phyloP scores from a whole-genome alignment of 2,329 filamentous ascomycete species.

The Colletotrichum paranaense region DNA sequence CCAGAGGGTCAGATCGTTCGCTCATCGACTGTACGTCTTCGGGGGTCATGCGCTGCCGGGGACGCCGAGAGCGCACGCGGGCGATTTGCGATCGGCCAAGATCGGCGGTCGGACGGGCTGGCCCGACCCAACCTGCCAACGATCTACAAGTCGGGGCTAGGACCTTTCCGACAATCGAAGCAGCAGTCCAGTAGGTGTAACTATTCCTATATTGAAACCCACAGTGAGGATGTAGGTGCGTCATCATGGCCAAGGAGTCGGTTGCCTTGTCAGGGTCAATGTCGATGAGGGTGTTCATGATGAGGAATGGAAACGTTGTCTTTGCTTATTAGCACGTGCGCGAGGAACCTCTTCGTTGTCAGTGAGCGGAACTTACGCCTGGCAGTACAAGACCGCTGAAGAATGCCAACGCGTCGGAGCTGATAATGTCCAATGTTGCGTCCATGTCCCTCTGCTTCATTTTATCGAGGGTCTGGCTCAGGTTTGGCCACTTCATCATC shows the following conservation, averaged over 20 bases:
- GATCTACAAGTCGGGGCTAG: constrained; percentile 78
- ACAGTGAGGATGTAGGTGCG: constrained; percentile 74
- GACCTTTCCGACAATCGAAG: constrained; percentile 80
- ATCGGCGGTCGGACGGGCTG: constrained; percentile 75
- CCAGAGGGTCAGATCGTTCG: constrained; percentile 75
- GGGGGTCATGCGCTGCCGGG: constrained; percentile 66
- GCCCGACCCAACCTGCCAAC: constrained; percentile 80
- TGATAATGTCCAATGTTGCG: constrained; percentile 67
- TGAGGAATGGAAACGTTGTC: constrained; percentile 76
- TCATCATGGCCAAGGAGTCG: constrained; percentile 73
- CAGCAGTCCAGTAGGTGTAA: constrained; percentile 81
- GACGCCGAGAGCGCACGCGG: constrained; percentile 70
- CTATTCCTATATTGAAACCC: constrained; percentile 81
- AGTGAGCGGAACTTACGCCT: constrained; percentile 60
- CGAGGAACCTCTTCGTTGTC: neutral
- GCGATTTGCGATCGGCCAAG: constrained; percentile 77
- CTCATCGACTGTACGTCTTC: constrained; percentile 74
- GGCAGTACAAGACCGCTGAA: constrained; percentile 80
- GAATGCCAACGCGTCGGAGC: constrained; percentile 81
- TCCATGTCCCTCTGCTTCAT: constrained; percentile 71
- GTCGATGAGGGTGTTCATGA: constrained; percentile 83
- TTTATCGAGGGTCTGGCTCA: constrained; percentile 71
- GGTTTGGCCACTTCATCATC: constrained; percentile 82
- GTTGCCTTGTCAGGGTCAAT: constrained; percentile 76
- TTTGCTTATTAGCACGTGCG: constrained; percentile 38